Evolutionary conservation across 2,329 filamentous ascomycete genomes (phyloP).

Genomic region (Ophiobolus disseminans): DNA sequence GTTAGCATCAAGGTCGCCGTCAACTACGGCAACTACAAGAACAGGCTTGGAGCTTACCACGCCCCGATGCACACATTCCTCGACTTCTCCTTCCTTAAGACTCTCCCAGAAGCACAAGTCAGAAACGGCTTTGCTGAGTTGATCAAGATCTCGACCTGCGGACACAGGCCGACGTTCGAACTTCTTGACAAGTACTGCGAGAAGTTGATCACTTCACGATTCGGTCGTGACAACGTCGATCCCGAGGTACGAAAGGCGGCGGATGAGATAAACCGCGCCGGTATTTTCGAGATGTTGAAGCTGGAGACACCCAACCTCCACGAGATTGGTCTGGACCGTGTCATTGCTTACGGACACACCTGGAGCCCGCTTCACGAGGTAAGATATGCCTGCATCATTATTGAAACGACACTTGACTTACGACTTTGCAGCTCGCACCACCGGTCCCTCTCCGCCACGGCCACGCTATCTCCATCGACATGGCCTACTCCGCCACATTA

Average conservation of each 20-base stretch:
- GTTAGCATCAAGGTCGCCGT: conserved; percentile 81
- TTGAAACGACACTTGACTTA: conserved; percentile 20
- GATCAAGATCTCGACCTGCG: conserved; percentile 78
- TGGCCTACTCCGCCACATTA: conserved; percentile 76
- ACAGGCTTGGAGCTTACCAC: conserved; percentile 75
- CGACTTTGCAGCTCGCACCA: conserved; percentile 62
- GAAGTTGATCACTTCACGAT: conserved; percentile 68
- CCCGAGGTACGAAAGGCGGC: conserved; percentile 65
- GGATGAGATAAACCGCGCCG: conserved; percentile 71
- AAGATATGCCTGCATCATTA: too few relatives aligned
- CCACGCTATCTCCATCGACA: conserved; percentile 77
- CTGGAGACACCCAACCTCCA: conserved; percentile 76
- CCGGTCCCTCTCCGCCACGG: conserved; percentile 73
- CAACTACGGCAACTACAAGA: conserved; percentile 79
- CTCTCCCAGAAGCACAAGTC: conserved; percentile 71
- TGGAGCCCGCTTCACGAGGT: conserved; percentile 73
- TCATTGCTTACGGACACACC: conserved; percentile 77
- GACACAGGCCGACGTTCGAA: conserved; percentile 70
- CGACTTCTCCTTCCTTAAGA: conserved; percentile 75
- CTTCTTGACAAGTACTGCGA: conserved; percentile 74
- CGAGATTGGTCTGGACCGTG: conserved; percentile 73
- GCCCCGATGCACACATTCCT: conserved; percentile 75
- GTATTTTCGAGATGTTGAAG: conserved; percentile 76
- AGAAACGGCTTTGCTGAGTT: conserved; percentile 77
- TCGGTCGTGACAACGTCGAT: conserved; percentile 65